Evolutionary conservation across 345 rosid species (phyloP).

Genomic region (Citrus glauca): DNA sequence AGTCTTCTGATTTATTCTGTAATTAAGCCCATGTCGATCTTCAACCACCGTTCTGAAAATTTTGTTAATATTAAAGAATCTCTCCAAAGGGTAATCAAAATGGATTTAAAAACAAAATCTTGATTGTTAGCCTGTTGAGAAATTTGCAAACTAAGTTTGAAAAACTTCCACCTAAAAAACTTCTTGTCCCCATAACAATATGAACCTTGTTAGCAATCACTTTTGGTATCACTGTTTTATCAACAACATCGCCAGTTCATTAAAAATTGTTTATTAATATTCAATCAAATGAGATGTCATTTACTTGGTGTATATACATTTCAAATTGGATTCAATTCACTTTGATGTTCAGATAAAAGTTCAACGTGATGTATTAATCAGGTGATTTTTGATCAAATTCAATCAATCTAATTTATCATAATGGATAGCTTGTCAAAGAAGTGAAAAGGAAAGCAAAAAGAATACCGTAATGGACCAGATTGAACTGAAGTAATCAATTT

Average conservation of each 20-base stretch:
- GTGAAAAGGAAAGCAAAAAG: too few relatives aligned
- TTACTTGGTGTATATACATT: background rate
- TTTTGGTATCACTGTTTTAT: background rate
- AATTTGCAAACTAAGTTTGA: background rate
- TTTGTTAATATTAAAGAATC: background rate
- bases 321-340: background rate
- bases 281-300: background rate
- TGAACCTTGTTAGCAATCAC: background rate
- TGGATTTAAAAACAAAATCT: background rate
- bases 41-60: background rate
- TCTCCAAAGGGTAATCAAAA: background rate
- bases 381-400: background rate
- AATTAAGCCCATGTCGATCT: background rate
- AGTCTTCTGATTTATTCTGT: background rate
- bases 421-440: too few relatives aligned
- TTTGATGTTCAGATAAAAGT: background rate
- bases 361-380: background rate
- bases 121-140: background rate
- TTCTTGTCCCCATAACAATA: background rate
- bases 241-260: background rate
- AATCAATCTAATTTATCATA: background rate
- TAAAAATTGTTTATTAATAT: background rate
- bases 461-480: background rate
- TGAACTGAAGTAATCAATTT: background rate
- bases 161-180: background rate